A percentile compares a stretch with the other conserved stretches of the same genome.
phyloP scores from a whole-genome alignment of 2,329 filamentous ascomycete genomes.

The Penicillium vulpinum region DNA sequence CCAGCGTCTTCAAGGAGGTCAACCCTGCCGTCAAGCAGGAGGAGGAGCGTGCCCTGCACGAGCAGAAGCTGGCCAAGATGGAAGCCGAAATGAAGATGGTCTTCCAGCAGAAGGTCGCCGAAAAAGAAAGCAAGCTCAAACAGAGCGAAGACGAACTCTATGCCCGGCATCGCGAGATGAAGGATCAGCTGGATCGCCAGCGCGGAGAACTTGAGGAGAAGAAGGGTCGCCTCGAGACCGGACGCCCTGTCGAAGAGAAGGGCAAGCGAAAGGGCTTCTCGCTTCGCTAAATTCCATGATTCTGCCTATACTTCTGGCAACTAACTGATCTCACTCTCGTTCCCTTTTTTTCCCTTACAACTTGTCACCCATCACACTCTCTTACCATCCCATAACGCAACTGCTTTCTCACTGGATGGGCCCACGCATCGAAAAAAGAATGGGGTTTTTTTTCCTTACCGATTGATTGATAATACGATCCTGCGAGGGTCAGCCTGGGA shows the following conservation, averaged over 20 bases:
- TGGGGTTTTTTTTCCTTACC: constrained; percentile 26
- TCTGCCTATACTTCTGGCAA: not conserved
- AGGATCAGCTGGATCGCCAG: constrained; percentile 97
- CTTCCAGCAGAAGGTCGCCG: constrained; percentile 99
- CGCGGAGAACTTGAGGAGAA: constrained; percentile 95
- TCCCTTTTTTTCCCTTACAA: constrained; percentile 19
- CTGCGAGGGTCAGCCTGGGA: constrained; percentile 21
- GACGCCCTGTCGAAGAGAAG: constrained; percentile 94
- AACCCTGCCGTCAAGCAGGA: constrained; percentile 99
- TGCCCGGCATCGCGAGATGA: constrained; percentile 98
- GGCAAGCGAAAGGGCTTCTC: constrained; percentile 99
- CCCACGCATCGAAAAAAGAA: constrained; percentile 30
- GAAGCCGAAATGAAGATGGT: constrained; percentile 99
- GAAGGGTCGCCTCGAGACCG: constrained; percentile 92
- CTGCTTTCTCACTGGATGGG: constrained; percentile 28
- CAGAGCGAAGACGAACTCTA: constrained; percentile 99
- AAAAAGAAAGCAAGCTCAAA: constrained; percentile 99
- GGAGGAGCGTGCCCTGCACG: constrained; percentile 95
- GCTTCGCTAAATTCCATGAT: constrained; percentile 67
- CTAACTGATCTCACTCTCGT: constrained; percentile 23
- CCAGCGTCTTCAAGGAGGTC: constrained; percentile 99
- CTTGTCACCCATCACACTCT: constrained; percentile 24
- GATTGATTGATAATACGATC: constrained; percentile 27
- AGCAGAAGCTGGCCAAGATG: constrained; percentile 99
- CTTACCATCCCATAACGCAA: constrained; percentile 23